These are phyloP conservation scores for Bryoglossum gracile DNA, from an alignment of 495 filamentous ascomycete species.

Conservation along the genomic window DNA sequence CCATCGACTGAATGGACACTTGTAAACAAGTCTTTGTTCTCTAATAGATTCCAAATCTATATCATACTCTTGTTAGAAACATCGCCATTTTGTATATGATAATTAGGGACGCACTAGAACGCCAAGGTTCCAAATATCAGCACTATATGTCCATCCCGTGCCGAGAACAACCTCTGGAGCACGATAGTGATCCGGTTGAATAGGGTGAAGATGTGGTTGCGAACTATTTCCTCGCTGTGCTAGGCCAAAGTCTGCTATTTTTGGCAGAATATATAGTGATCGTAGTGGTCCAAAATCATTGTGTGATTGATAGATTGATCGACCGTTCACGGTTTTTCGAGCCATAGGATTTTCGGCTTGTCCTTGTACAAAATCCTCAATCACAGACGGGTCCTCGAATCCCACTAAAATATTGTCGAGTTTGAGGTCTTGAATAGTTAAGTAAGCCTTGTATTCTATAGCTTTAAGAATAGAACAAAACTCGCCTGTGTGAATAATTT, in stretches of 20 bases:
- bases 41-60: conserved; percentile 33
- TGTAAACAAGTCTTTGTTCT: conserved; percentile 28
- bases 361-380: conserved; percentile 35
- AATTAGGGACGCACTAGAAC: conserved; percentile 23
- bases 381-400: conserved; percentile 37
- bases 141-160: conserved; percentile 31
- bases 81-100: conserved; percentile 1
- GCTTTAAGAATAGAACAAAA: neutral
- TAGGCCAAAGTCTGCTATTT: conserved; percentile 36
- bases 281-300: conserved; percentile 36
- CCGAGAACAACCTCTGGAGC: conserved; percentile 35
- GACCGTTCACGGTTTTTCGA: conserved; percentile 34
- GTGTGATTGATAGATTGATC: conserved; percentile 33
- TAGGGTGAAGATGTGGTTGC: conserved; percentile 32
- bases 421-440: conserved; percentile 36
- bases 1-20: conserved; percentile 20
- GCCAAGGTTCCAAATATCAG: conserved; percentile 38
- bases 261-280: conserved; percentile 30
- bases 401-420: conserved; percentile 39
- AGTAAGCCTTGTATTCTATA: conserved; percentile 1
- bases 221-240: conserved; percentile 32
- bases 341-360: conserved; percentile 35
- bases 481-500: conserved; percentile 35
- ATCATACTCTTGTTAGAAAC: conserved; percentile 8
- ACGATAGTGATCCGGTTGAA: conserved; percentile 34